phyloP scores from a whole-genome alignment of 495 filamentous ascomycete species.

The Penicillium goetzii region DNA sequence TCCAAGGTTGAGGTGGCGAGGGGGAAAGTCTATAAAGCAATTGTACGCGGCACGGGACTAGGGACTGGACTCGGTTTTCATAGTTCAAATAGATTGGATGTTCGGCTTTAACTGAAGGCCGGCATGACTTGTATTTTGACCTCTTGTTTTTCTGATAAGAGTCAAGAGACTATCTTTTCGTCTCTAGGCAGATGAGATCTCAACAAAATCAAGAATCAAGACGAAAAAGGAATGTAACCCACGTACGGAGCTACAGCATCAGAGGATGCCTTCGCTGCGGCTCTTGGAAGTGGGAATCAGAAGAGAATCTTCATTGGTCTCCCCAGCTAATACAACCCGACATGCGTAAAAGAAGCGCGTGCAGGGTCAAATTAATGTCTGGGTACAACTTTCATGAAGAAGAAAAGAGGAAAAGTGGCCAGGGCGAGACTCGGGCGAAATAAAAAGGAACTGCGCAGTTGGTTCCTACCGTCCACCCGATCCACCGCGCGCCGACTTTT shows the following conservation, averaged over 20 bases:
- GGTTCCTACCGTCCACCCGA: conserved; percentile 31
- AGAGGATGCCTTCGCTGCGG: conserved; percentile 55
- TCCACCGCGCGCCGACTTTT: conserved; percentile 40
- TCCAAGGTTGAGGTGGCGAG: conserved; percentile 9
- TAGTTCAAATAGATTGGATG: conserved; percentile 18
- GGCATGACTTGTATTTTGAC: background rate
- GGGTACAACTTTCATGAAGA: conserved; percentile 65
- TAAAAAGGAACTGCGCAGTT: conserved; percentile 34
- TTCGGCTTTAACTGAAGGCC: conserved; percentile 9
- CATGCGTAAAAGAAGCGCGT: conserved; percentile 49
- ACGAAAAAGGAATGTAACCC: conserved; percentile 42
- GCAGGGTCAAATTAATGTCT: conserved; percentile 67
- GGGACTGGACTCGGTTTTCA: conserved; percentile 19
- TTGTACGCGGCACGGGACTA: conserved; percentile 23
- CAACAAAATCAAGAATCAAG: background rate
- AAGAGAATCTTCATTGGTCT: conserved; percentile 55
- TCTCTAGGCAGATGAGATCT: conserved; percentile 11
- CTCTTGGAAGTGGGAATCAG: conserved; percentile 64
- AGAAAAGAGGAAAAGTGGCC: conserved; percentile 39
- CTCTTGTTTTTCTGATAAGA: background rate
- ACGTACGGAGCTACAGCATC: conserved; percentile 55
- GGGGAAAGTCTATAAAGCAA: conserved; percentile 20
- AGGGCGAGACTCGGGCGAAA: conserved; percentile 15
- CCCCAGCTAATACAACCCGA: conserved; percentile 71
- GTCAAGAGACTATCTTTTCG: background rate